Evolutionary conservation across 1,284 basidiomycete genomes (phyloP), one percentile per base, ranked within the genome.

Genomic region (Malassezia cuniculi): DNA sequence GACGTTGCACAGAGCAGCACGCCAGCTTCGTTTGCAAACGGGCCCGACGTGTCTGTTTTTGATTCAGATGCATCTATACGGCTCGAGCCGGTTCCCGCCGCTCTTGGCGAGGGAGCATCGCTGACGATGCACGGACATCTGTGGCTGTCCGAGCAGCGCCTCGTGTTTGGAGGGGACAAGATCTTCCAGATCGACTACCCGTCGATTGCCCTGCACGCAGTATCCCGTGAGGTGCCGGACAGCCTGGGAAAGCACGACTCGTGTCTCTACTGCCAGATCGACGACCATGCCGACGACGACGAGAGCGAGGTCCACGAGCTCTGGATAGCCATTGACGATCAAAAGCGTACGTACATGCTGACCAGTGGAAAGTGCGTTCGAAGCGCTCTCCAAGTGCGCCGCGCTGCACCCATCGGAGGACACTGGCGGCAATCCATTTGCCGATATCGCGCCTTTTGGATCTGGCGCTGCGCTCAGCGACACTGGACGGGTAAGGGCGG

Each of bases 401-500:
- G 78, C 87, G 2, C 73, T 95, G 14, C 85, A 95, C 61, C 86
- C 85, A 15, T 70, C 69, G 2, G 57, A 58, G 2, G 47, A 40
- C 7, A 35, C 20, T 12, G 50, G 68, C 1, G 43, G 39, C 5
- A 45, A 64, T 39, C 63, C 63, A 9, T 57, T 66, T 25, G 50
- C 61, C 1, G 51, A 50, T 9, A 36, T 66, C n/a, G 63, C 53
- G 4, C 51, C 59, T 1, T 60, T 66, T 22, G 55, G 55, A 15
- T 53, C 59, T 6, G 54, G 52, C 19, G 47, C 39, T 2, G 12
- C 39, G 3, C 38, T 35, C 11, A 81, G 77, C 62, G 79, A 81
- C 70, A 78, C 80, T 54, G 86, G 86, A 72, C 80, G 82, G 81
- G 85, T 90, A 79, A 85, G 85, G 78, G 81, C 78, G 69, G 78